Evolutionary conservation across 257 asterid species (phyloP), one percentile per base, ranked within the genome.

Genomic region (Gardenia jasminoides): DNA sequence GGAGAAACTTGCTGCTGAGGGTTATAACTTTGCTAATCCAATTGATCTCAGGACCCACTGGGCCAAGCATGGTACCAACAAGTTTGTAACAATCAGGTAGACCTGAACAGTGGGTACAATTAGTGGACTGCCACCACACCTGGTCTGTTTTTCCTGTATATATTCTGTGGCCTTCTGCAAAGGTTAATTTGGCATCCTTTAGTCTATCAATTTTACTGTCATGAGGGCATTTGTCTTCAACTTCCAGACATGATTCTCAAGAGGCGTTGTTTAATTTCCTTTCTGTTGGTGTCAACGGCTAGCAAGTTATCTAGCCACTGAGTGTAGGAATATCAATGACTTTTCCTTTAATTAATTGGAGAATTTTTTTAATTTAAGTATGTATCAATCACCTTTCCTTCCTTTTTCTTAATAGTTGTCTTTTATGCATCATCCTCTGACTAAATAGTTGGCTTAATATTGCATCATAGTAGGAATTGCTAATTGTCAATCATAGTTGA

Each of bases 21-120:
- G 94, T 58, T 93, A 88, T 86, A 85, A 88, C 85, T 90, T 94
- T 74, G 81, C 82, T 75, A 89, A 88, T 87, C 94, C 99, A 3
- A 94, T 94, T 67, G 98, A 94, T 82, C 88, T 94, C 83, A 93
- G 87, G 94, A 86, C 92, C 83, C 92, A 93, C 83, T 94, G 99
- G 99, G 99, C 99, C 11, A 94, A 94, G 81, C 99, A 94, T 70
- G 99, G 99, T 36, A 94, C 99, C 74, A 94, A 94, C 90, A 94
- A 94, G 88, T 94, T 94, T 74, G 99, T 94, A 83, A 90, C 93
- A 65, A 94, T 94, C 89, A 88, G 98, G 84, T 94, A 94, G 92
- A 78, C 78, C 76, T 48, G 64, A 43, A 59, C 72, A 41, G 46
- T 52, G 84, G 80, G 77, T 74, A 30, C 44, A 76, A 16, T 72